Evolutionary conservation across 2,329 filamentous ascomycete genomes (phyloP), one percentile per base, ranked within the genome.

Genomic region (Apiospora marii): DNA sequence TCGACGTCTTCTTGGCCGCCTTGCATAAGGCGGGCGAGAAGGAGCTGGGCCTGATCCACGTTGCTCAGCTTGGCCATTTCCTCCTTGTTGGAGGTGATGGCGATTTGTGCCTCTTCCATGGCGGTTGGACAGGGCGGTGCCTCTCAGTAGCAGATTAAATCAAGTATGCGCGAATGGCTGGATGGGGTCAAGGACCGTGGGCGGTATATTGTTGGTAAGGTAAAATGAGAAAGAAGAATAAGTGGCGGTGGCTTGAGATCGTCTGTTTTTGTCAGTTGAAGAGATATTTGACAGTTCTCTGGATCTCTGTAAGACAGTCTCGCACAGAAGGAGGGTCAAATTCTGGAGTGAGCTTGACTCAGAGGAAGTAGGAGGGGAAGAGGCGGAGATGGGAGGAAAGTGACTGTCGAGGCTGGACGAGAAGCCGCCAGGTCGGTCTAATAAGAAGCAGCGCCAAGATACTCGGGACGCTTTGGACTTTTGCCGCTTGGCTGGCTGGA

Each of bases 11-110:
- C 94, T 78, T 95, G 91, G 70, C 94, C 95, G 64, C 94, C 94
- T 81, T 97, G 94, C 92, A 98, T 97, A 77, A 98, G 86, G 78
- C 93, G 93, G 34, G 95, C 95, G 76, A 98, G 90, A 76, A 96
- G 91, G 72, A 97, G 89, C 78, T 92, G 89, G 72, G 93, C 92
- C 78, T 92, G 86, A 79, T 94, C 92, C 77, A 77, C 61, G 53
- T 68, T 74, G 72, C 73, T 74, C 24, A 79, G 71, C 72, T 78
- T 78, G 67, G 72, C 75, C 74, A 79, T 75, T 64, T 77, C 75
- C 71, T 78, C 76, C n/a, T 76, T 74, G 37, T 79, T 76, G 43
- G 76, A 76, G 69, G 75, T 75, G 51, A 77, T 69, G n/a, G 74
- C 71, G 30, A 77, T 73, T n/a, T 76, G 72, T 8, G 75, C 74